A percentile compares a stretch with the other conserved stretches of the same genome.
These are phyloP conservation scores for Boletus reticulatus DNA, from an alignment of 768 basidiomycete species.

Conservation along the genomic window DNA sequence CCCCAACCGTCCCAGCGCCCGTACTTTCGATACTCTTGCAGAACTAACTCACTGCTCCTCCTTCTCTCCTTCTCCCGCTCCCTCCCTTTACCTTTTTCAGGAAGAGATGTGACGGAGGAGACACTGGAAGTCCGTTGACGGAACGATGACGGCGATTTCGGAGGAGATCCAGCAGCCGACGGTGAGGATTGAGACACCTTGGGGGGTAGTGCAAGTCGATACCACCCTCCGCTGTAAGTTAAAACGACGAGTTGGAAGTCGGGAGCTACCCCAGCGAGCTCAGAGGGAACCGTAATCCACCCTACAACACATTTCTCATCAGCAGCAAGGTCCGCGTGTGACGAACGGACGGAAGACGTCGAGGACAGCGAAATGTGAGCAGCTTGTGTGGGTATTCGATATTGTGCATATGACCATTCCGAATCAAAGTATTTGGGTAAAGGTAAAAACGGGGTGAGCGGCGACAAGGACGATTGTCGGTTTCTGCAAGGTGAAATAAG, in stretches of 20 bases:
- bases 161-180: constrained; percentile 40
- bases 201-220: constrained; percentile 67
- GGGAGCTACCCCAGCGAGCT: constrained; percentile 29
- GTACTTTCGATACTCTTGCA: constrained; percentile 78
- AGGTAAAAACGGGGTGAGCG: constrained; percentile 75
- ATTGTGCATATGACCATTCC: constrained; percentile 96
- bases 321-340: constrained; percentile 61
- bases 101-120: constrained; percentile 47
- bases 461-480: constrained; percentile 80
- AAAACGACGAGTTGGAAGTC: constrained; percentile 82
- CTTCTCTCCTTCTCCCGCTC: constrained; percentile 53
- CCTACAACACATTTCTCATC: constrained; percentile 86
- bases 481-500: constrained; percentile 48
- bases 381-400: constrained; percentile 81
- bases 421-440: constrained; percentile 90
- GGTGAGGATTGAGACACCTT: constrained; percentile 20
- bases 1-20: constrained; percentile 92
- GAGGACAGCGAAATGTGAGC: constrained; percentile 79
- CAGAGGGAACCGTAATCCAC: constrained; percentile 64
- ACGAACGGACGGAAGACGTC: constrained; percentile 52
- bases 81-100: constrained; percentile 55
- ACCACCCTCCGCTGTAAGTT: constrained; percentile 93
- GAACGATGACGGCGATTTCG: constrained; percentile 36
- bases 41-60: constrained; percentile 60
- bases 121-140: constrained; percentile 54